Base-by-base conservation (phyloP, 2,329 filamentous ascomycete species). In the Apiospora arundinis region DNA sequence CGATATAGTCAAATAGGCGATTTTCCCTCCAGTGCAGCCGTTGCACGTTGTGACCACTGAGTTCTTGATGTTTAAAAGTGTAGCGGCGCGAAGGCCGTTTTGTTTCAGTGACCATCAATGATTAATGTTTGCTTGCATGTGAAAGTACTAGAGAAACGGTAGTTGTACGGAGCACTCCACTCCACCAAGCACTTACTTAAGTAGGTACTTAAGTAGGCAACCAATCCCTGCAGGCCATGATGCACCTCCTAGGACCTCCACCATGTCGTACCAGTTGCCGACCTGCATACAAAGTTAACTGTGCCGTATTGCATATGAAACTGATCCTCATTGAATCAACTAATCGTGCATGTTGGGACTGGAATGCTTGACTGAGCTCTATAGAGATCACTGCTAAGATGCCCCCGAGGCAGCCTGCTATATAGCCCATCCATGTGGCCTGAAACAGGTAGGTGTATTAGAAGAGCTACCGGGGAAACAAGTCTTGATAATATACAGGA, bases 11-110 rank as follows among this genome's bases (percentile, higher is more conserved):
- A n/a, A n/a, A 63, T 40, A n/a, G 21, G 32, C 32, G 32, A n/a
- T n/a, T 63, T 16, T 12, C 8, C 8, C 5, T 48, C 16, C n/a
- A 63, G 56, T 14, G 28, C 32, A n/a, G 28, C 56, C 56, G 56
- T 63, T 40, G 56, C 56, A 63, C 56, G 56, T 63, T 63, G 32
- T 40, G 18, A 40, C 56, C 32, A 63, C 40, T 63, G 32, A 40
- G 32, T n/a, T 63, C 56, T 63, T 40, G 32, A 63, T 63, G 28
- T 18, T 63, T n/a, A 63, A 63, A 63, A n/a, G 28, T 40, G 56
- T 40, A 63, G 56, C 56, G 56, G 56, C 37, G 56, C 56, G 28
- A 63, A 12, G 56, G 56, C 56, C 32, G 56, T 37, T 56, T 37
- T 16, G 28, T 16, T 18, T 45, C 12, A 18, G 16, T 45, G 42